phyloP scores from a whole-genome alignment of 108 stramenopile genomes.

The Hondaea fermentalgiana region DNA sequence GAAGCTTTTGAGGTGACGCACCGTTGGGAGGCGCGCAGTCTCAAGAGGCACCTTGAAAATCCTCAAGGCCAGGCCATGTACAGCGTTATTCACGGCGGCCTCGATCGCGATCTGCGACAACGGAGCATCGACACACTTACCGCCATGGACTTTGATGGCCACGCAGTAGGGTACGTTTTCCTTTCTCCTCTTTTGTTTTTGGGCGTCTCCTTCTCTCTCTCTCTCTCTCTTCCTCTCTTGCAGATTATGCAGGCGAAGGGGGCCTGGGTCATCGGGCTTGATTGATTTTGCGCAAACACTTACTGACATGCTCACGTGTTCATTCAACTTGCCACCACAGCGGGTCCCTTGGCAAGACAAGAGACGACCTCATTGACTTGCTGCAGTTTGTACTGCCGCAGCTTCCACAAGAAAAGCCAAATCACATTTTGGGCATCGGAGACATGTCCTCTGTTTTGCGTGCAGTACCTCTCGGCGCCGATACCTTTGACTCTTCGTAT shows the following conservation, averaged over 20 bases:
- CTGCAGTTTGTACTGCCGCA: conserved; percentile 76
- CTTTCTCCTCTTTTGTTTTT: too few species aligned
- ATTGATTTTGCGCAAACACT: too few species aligned
- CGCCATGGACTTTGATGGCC: conserved; percentile 81
- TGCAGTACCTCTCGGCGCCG: conserved; percentile 67
- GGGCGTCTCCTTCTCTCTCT: too few species aligned
- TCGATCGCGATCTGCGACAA: conserved; percentile 64
- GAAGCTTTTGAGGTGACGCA: conserved; percentile 72
- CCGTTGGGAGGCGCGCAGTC: conserved; percentile 80
- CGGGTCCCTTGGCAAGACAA: conserved; percentile 73
- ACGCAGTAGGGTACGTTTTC: conserved; percentile 48
- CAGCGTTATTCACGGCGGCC: conserved; percentile 80
- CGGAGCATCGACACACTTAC: conserved; percentile 72
- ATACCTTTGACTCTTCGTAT: conserved; percentile 83
- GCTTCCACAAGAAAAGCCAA: conserved; percentile 56
- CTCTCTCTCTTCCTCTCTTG: too few species aligned
- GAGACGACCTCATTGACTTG: conserved; percentile 70
- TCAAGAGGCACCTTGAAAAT: conserved; percentile 68
- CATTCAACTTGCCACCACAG: conserved; percentile 15
- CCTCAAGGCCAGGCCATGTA: conserved; percentile 77
- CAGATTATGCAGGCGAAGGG: too few species aligned
- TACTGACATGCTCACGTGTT: too few species aligned
- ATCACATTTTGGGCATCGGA: conserved; percentile 82
- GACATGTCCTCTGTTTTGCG: conserved; percentile 69
- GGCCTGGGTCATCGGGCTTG: too few species aligned